phyloP scores from a whole-genome alignment of 106 monocot species.

The Apostasia shenzhenica region DNA sequence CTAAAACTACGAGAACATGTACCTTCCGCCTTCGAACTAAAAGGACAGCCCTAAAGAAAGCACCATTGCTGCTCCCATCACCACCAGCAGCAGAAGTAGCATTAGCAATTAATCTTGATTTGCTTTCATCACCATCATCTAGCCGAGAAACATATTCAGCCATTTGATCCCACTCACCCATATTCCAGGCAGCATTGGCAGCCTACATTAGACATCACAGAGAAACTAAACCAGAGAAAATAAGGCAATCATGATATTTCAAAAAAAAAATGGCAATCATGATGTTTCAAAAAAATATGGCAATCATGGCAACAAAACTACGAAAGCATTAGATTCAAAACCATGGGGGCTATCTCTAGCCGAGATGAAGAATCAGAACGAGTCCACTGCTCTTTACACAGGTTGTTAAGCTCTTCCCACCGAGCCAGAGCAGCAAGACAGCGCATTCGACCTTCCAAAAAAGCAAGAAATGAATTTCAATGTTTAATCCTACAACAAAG shows the following conservation, averaged over 20 bases:
- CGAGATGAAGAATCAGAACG: constrained; percentile 81
- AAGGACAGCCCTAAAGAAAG: constrained; percentile 95
- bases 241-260: background rate
- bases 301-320: background rate
- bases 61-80: constrained; percentile 98
- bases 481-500: too few relatives aligned
- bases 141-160: constrained; percentile 89
- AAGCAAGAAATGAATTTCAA: too few relatives aligned
- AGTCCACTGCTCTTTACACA: constrained; percentile 96
- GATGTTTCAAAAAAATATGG: background rate
- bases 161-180: constrained; percentile 99
- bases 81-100: constrained; percentile 55
- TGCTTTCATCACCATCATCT: constrained; percentile 97
- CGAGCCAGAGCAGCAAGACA: constrained; percentile 98
- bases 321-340: constrained; percentile 15
- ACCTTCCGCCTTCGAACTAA: constrained; percentile 81
- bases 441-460: constrained; percentile 75
- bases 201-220: constrained; percentile 39
- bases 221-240: background rate
- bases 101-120: constrained; percentile 58
- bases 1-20: background rate
- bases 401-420: constrained; percentile 86
- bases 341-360: constrained; percentile 97
- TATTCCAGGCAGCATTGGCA: constrained; percentile 97
- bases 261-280: background rate